phyloP scores from a whole-genome alignment of 306 rosid species.

The Hippophae gyantsensis region DNA sequence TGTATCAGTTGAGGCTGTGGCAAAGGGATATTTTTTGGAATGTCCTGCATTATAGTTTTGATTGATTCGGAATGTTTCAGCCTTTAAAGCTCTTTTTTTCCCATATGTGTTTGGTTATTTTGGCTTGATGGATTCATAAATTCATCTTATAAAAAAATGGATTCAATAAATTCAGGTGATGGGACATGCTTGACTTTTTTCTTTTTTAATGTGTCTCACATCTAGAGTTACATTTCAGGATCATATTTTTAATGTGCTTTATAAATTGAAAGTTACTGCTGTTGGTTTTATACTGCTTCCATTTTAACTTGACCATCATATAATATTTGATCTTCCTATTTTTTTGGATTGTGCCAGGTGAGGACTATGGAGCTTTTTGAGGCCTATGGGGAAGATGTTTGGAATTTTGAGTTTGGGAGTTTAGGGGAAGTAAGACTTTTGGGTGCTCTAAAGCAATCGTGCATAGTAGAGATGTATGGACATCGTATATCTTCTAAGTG shows the following conservation, averaged over 20 bases:
- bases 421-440: slow-evolving; percentile 92
- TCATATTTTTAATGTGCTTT: too few relatives aligned
- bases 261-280: neutral
- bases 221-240: too few relatives aligned
- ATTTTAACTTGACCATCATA: neutral
- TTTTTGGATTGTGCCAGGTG: slow-evolving; percentile 40
- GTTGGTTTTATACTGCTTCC: neutral
- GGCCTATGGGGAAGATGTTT: slow-evolving; percentile 43
- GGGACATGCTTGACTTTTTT: too few relatives aligned
- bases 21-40: slow-evolving; percentile 45
- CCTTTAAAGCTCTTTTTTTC: too few relatives aligned
- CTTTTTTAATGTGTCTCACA: too few relatives aligned
- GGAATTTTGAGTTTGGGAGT: slow-evolving; percentile 66
- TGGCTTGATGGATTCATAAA: too few relatives aligned
- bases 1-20: slow-evolving; percentile 76
- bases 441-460: slow-evolving; percentile 69
- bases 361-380: slow-evolving; percentile 52
- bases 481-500: slow-evolving; percentile 78
- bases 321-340: slow-evolving; percentile 8
- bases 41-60: neutral
- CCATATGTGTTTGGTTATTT: too few relatives aligned
- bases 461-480: slow-evolving; percentile 89
- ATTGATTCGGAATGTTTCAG: too few relatives aligned
- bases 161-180: too few relatives aligned
- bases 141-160: too few relatives aligned